Evolutionary conservation across 805 yeast species (phyloP).

Genomic region (Yamadazyma insecticola): DNA sequence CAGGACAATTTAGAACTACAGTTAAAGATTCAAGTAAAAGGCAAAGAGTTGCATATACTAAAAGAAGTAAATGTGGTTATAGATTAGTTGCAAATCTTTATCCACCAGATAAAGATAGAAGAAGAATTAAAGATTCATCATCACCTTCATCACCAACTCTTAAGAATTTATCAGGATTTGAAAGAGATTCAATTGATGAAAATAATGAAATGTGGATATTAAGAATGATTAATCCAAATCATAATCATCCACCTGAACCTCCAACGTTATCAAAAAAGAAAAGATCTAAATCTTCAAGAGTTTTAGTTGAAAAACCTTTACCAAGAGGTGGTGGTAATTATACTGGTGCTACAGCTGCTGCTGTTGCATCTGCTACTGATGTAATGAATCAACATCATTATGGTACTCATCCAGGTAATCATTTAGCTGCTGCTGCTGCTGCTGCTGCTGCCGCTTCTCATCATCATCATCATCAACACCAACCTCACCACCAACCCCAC

Average conservation of each 20-base stretch:
- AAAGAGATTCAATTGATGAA: conserved; percentile 16
- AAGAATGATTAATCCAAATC: conserved; percentile 43
- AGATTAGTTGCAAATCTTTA: conserved; percentile 40
- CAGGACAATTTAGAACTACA: conserved; percentile 43
- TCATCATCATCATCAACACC: conserved; percentile 4
- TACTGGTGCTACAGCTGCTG: conserved; percentile 2
- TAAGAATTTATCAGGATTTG: too few relatives aligned
- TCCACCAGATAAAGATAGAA: conserved; percentile 42
- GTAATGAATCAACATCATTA: conserved; percentile 5
- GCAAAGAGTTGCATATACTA: conserved; percentile 45
- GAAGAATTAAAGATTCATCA: conserved; percentile 21
- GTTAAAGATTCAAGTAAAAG: conserved; percentile 42
- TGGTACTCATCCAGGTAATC: neutral
- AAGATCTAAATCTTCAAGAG: conserved; percentile 34
- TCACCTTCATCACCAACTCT: too few relatives aligned
- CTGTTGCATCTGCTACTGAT: conserved; percentile 7
- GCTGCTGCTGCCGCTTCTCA: conserved; percentile 1
- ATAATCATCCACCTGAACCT: conserved; percentile 43
- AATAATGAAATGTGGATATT: conserved; percentile 42
- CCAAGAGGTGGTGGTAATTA: conserved; percentile 6
- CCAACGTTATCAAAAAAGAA: conserved; percentile 30
- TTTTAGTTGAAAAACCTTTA: conserved; percentile 42
- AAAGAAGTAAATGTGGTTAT: conserved; percentile 44
- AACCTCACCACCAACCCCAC: conserved; percentile 6
- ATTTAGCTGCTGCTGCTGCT: conserved; percentile 1